These are phyloP conservation scores for Naegleria gruberi DNA, from an alignment of 208 protist genomes.

Conservation along the genomic window DNA sequence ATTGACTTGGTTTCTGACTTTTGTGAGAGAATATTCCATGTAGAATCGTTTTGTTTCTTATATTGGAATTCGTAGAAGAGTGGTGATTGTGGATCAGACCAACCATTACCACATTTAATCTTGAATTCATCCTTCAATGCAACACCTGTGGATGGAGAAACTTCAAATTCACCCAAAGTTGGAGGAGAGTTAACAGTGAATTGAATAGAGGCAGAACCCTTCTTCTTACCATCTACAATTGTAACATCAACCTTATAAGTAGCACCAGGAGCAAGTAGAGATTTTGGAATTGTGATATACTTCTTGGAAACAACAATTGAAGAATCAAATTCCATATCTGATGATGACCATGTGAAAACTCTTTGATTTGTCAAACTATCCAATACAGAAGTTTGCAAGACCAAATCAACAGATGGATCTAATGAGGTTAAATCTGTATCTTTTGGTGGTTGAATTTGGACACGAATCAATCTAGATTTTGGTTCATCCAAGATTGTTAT, in stretches of 20 bases:
- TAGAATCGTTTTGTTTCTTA: neutral
- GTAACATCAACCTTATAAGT: neutral
- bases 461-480: neutral
- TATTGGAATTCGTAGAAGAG: neutral
- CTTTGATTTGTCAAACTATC: too few relatives aligned
- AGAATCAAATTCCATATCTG: too few relatives aligned
- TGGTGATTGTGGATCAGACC: neutral
- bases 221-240: neutral
- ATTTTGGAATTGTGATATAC: neutral
- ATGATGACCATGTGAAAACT: too few relatives aligned
- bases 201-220: neutral
- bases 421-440: neutral
- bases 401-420: neutral
- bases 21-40: neutral
- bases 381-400: neutral
- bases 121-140: neutral
- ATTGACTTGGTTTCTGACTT: neutral
- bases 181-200: neutral
- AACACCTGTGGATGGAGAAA: neutral
- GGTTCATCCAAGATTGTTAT: neutral
- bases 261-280: too few relatives aligned
- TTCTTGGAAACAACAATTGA: too few relatives aligned
- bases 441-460: too few relatives aligned
- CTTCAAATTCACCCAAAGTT: neutral
- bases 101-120: neutral